Evolutionary conservation across 1,139 yeast genomes (phyloP), one percentile per base, ranked within the genome.

Genomic region (Diutina rugosa): DNA sequence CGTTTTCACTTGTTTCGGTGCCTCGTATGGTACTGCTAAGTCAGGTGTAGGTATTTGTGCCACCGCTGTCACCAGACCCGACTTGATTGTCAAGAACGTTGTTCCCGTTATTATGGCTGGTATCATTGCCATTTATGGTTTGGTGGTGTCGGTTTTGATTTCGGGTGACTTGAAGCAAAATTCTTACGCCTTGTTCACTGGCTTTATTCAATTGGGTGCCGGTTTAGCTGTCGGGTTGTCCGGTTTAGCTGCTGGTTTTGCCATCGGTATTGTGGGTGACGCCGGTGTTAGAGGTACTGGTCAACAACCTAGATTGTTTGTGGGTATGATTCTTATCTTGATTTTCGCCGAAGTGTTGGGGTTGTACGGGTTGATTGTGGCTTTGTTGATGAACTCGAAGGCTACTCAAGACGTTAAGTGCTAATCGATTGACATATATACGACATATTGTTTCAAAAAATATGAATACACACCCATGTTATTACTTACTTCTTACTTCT

Each of bases 101-200:
- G 95, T 95, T 63, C 99, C 99, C 61, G 99, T 95, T 65, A 87
- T 95, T 77, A 91, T 95, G 97, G 96, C 98, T 61, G 99, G 99
- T 88, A 95, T 95, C 71, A 88, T 95, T 75, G 97, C 99, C 72
- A 95, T 95, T 76, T 95, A 95, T 72, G 99, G 99, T 57, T 81
- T 95, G 70, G 99, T 95, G 61, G 98, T 95, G 61, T 87, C 97
- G 29, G 99, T 95, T 60, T 81, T 95, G 71, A 93, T 95, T 63
- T 88, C 97, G 55, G 93, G 91, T 66, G 82, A 93, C 55, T 86
- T 91, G 69, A 86, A 84, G 68, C 97, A 89, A 74, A 80, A 82
- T 65, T 97, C 93, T 76, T 49, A 49, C 29, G 96, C 98, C 58
- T 79, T 93, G 65, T 93, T 89, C 79, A 89, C 97, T 61, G 99